Percentiles rank a stretch among this genome's conserved stretches.
Conservation (phyloP, 2,329 filamentous ascomycete genomes). For the Penicillium rolfsii region DNA sequence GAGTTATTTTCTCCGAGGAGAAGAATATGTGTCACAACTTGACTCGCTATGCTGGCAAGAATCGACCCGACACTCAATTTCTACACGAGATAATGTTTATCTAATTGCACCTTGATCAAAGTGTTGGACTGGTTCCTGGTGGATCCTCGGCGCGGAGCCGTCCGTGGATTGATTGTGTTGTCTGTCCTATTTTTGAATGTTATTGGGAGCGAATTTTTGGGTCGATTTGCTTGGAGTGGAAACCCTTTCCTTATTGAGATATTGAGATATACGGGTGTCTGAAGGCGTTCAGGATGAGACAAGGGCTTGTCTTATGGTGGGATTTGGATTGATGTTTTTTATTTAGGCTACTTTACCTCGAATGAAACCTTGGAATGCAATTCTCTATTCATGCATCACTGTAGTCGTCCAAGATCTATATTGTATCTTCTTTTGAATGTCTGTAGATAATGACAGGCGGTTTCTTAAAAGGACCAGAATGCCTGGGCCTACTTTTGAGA, state of each 20-base stretch:
- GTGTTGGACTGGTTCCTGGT: neutral
- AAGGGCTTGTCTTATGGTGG: neutral
- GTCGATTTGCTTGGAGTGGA: neutral
- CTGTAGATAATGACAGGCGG: too few relatives aligned
- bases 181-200: neutral
- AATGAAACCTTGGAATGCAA: neutral
- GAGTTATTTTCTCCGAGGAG: neutral
- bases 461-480: too few relatives aligned
- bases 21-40: too few relatives aligned
- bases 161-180: neutral
- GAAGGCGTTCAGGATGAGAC: neutral
- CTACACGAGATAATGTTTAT: constrained; percentile 14
- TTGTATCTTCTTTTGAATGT: too few relatives aligned
- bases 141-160: neutral
- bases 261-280: neutral
- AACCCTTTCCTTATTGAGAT: neutral
- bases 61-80: neutral
- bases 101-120: neutral
- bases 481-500: neutral
- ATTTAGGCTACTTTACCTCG: neutral
- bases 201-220: neutral
- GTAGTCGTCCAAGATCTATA: too few relatives aligned
- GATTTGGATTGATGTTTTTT: neutral
- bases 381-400: neutral
- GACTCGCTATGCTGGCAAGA: neutral